Conservation (phyloP, 345 rosid species). For the Eucalyptus brandiana region DNA sequence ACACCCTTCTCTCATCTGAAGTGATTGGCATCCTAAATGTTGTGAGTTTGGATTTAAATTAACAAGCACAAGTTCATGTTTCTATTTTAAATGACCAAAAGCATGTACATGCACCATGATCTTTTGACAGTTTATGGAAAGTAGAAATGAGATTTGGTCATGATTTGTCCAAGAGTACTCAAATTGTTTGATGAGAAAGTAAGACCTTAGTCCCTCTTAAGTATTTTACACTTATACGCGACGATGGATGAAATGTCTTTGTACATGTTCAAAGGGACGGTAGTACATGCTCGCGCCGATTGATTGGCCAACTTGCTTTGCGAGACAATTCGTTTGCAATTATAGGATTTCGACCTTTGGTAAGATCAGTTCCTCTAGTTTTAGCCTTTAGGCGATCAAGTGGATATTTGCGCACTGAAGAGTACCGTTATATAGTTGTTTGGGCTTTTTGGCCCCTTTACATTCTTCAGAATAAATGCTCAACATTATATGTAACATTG, state of each 20-base stretch:
- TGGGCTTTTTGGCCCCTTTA: neutral
- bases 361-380: neutral
- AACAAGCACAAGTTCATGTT: neutral
- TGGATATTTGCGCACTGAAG: neutral
- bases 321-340: neutral
- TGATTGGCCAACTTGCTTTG: neutral
- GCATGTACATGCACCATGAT: neutral
- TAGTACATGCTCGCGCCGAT: neutral
- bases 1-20: neutral
- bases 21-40: neutral
- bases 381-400: neutral
- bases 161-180: neutral
- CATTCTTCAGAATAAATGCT: neutral
- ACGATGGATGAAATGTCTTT: neutral
- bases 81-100: neutral
- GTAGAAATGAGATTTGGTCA: neutral
- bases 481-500: neutral
- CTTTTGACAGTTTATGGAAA: neutral
- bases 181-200: neutral
- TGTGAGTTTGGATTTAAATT: neutral
- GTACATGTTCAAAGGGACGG: neutral
- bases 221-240: neutral
- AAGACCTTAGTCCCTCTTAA: neutral
- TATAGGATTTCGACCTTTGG: neutral
- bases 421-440: neutral